Conservation (phyloP, 2,329 filamentous ascomycete species). For the Xylariaceae sp. region DNA sequence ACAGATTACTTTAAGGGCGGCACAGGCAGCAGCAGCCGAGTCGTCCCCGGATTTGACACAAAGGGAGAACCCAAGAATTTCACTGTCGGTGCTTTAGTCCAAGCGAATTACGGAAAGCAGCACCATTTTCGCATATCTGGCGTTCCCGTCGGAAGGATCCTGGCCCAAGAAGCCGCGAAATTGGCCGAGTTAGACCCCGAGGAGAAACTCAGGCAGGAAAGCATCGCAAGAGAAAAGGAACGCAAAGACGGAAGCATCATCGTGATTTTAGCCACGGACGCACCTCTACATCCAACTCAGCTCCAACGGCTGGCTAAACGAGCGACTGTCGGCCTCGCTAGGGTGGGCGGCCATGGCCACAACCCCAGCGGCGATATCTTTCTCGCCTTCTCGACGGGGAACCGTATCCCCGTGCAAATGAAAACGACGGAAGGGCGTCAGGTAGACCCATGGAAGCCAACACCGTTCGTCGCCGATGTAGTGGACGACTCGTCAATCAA, state of each 20-base stretch:
- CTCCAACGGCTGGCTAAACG: slow-evolving; percentile 56
- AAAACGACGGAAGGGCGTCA: slow-evolving; percentile 31
- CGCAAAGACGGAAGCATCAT: slow-evolving; percentile 60
- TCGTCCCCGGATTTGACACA: slow-evolving; percentile 45
- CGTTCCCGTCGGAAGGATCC: slow-evolving; percentile 56
- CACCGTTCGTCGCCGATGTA: slow-evolving; percentile 39
- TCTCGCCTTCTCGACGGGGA: slow-evolving; percentile 61
- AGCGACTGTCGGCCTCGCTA: slow-evolving; percentile 57
- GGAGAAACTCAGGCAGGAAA: slow-evolving; percentile 31
- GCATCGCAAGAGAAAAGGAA: slow-evolving; percentile 39
- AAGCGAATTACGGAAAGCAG: slow-evolving; percentile 60
- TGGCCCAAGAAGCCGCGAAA: slow-evolving; percentile 42
- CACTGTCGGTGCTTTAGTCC: slow-evolving; percentile 58
- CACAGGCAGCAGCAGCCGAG: slow-evolving; percentile 57
- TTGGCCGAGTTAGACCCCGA: slow-evolving; percentile 24
- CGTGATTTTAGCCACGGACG: slow-evolving; percentile 56
- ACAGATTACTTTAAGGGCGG: slow-evolving; percentile 61
- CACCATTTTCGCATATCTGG: slow-evolving; percentile 56
- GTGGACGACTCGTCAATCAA: slow-evolving; percentile 59
- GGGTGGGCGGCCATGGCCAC: slow-evolving; percentile 57
- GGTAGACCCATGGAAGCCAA: slow-evolving; percentile 41
- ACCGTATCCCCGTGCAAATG: slow-evolving; percentile 44
- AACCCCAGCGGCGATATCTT: slow-evolving; percentile 65
- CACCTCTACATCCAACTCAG: slow-evolving; percentile 54
- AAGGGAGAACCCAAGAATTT: slow-evolving; percentile 42